These are phyloP conservation scores for Cryphonectria naterciae DNA, from an alignment of 2,329 filamentous ascomycete genomes.

Conservation along the genomic window DNA sequence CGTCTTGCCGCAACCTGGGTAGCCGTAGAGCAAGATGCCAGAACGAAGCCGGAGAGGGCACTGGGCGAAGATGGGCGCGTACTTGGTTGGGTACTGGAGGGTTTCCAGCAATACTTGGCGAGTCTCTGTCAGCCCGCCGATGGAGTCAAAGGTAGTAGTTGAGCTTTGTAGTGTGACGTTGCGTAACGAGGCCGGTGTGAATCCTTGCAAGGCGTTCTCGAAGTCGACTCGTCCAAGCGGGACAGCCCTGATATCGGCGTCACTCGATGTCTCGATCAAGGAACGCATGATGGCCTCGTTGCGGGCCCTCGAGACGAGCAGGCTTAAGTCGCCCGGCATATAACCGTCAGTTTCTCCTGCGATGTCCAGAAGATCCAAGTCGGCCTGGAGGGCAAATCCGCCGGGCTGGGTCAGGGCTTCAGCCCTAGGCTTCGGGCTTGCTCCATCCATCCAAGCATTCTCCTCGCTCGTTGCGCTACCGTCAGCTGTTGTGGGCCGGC, in stretches of 20 bases:
- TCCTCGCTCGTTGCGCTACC: constrained; percentile 55
- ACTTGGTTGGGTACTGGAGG: constrained; percentile 94
- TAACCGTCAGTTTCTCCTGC: constrained; percentile 96
- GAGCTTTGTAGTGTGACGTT: constrained; percentile 94
- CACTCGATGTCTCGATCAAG: constrained; percentile 59
- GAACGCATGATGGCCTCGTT: constrained; percentile 92
- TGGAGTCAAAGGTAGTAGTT: constrained; percentile 88
- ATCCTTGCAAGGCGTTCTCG: constrained; percentile 81
- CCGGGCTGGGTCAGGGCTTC: constrained; percentile 44
- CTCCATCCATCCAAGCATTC: constrained; percentile 76
- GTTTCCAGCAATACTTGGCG: constrained; percentile 93
- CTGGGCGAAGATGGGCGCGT: constrained; percentile 95
- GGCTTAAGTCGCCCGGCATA: constrained; percentile 90
- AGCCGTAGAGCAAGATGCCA: constrained; percentile 90
- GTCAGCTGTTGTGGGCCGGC: constrained; percentile 61
- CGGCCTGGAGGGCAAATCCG: constrained; percentile 73
- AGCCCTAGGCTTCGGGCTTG: constrained; percentile 58
- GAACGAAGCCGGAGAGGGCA: constrained; percentile 94
- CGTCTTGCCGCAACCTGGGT: constrained; percentile 95
- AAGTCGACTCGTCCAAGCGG: constrained; percentile 77
- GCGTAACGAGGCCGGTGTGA: constrained; percentile 90
- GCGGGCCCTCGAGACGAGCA: constrained; percentile 83
- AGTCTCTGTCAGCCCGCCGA: constrained; percentile 85
- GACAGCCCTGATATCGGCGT: constrained; percentile 56
- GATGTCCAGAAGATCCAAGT: constrained; percentile 89